phyloP scores from a whole-genome alignment of 228 moss, liverwort and hornwort genomes.

The Sphagnum magellanicum region DNA sequence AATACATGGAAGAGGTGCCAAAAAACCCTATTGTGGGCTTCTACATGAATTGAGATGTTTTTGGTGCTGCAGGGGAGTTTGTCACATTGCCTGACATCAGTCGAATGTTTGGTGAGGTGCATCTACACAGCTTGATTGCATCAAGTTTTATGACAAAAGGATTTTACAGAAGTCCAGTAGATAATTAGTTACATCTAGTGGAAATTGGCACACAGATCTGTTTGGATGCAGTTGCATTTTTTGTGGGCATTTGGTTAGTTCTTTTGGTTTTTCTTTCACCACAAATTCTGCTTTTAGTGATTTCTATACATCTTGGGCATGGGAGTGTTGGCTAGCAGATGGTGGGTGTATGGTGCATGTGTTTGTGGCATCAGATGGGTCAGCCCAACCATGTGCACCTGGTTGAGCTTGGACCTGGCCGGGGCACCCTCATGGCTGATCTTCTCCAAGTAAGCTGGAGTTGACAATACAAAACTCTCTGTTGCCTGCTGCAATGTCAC shows the following conservation, averaged over 20 bases:
- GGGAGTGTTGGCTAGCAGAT: slow-evolving; percentile 28
- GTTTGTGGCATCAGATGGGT: slow-evolving; percentile 95
- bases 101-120: slow-evolving; percentile 93
- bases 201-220: too few species aligned
- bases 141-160: not conserved
- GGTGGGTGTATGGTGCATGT: slow-evolving; percentile 92
- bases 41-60: slow-evolving; percentile 92
- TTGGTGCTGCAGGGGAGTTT: slow-evolving; percentile 77
- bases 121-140: not conserved
- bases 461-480: too few species aligned
- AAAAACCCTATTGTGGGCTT: slow-evolving; percentile 86
- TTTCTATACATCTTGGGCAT: too few species aligned
- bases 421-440: slow-evolving; percentile 92
- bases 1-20: slow-evolving; percentile 88
- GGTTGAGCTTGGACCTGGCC: slow-evolving; percentile 85
- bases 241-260: too few species aligned
- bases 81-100: slow-evolving; percentile 95
- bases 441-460: slow-evolving; percentile 57
- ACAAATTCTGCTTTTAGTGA: too few species aligned
- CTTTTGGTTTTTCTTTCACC: not conserved
- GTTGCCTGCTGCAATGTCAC: not conserved
- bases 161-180: too few species aligned
- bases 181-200: not conserved
- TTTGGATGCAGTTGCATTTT: too few species aligned
- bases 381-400: slow-evolving; percentile 57